phyloP scores from a whole-genome alignment of 805 yeast genomes.

The Cyberlindnera xishuangbannaensis region DNA sequence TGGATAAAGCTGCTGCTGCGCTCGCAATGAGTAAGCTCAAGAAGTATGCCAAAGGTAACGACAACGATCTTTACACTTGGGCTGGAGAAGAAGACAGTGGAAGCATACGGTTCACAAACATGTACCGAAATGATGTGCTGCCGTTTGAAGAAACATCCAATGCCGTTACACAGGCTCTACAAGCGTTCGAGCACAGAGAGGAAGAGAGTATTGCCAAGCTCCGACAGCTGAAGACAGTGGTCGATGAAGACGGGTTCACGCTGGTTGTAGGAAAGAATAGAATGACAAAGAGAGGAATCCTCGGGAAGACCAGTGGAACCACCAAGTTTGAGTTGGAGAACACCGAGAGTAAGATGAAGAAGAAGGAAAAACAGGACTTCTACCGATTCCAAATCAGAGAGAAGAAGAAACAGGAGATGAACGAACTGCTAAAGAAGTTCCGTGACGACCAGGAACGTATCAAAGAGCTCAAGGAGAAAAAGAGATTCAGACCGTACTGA shows the following conservation, averaged over 20 bases:
- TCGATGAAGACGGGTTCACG: conserved; percentile 94
- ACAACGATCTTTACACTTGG: conserved; percentile 27
- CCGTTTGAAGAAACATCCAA: conserved; percentile 46
- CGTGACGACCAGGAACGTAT: conserved; percentile 88
- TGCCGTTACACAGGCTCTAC: conserved; percentile 52
- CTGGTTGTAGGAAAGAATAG: conserved; percentile 84
- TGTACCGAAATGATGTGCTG: conserved; percentile 35
- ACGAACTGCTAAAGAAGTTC: conserved; percentile 75
- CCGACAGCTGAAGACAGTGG: conserved; percentile 49
- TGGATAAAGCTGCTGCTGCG: conserved; percentile 63
- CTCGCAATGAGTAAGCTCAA: conserved; percentile 61
- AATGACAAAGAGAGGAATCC: conserved; percentile 67
- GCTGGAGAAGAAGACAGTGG: conserved; percentile 29
- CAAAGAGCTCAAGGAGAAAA: conserved; percentile 68
- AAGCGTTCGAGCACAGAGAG: conserved; percentile 67
- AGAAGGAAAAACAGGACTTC: conserved; percentile 82
- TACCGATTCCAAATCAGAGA: conserved; percentile 96
- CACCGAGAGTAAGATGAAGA: conserved; percentile 46
- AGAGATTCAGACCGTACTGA: conserved; percentile 84
- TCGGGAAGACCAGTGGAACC: conserved; percentile 46
- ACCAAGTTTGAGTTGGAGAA: conserved; percentile 29
- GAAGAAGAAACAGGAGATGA: conserved; percentile 87
- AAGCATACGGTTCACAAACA: conserved; percentile 35
- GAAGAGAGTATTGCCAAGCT: conserved; percentile 49
- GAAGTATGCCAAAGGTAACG: conserved; percentile 36